These are phyloP conservation scores for Pisolithus thermaeus DNA, from an alignment of 1,284 basidiomycete genomes.

Conservation along the genomic window DNA sequence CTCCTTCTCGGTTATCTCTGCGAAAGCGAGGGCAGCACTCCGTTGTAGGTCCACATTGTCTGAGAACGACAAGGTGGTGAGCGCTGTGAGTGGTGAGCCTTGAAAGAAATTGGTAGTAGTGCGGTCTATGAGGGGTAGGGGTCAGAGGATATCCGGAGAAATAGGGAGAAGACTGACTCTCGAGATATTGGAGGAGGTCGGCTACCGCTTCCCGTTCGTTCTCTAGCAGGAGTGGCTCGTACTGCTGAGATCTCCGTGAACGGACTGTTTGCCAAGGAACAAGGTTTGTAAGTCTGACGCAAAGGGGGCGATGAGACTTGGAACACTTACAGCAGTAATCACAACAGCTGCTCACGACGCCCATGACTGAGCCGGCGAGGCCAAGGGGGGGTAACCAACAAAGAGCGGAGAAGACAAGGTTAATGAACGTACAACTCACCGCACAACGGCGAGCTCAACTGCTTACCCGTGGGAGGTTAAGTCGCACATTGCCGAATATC, in stretches of 20 bases:
- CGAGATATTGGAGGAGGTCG: slow-evolving; percentile 94
- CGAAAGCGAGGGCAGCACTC: slow-evolving; percentile 96
- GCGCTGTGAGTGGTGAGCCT: slow-evolving; percentile 86
- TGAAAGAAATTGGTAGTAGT: slow-evolving; percentile 95
- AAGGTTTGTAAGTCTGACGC: slow-evolving; percentile 8
- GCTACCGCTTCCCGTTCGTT: slow-evolving; percentile 99
- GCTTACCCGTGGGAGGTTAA: slow-evolving; percentile 3
- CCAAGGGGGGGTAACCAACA: not conserved
- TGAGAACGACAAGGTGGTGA: slow-evolving; percentile 97
- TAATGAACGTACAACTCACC: too few relatives aligned
- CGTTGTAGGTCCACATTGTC: slow-evolving; percentile 99
- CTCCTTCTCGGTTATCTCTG: slow-evolving; percentile 99
- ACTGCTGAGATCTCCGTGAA: slow-evolving; percentile 76
- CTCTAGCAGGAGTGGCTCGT: slow-evolving; percentile 93
- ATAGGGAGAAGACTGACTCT: slow-evolving; percentile 61
- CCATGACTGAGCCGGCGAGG: slow-evolving; percentile 32
- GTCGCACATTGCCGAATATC: slow-evolving; percentile 4
- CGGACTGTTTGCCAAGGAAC: slow-evolving; percentile 43
- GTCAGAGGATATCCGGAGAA: slow-evolving; percentile 9
- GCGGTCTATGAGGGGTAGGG: slow-evolving; percentile 58
- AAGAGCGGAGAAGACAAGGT: not conserved
- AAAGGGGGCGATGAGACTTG: slow-evolving; percentile 7
- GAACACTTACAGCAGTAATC: slow-evolving; percentile 65
- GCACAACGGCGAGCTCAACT: slow-evolving; percentile 3
- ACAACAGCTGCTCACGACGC: slow-evolving; percentile 65